These are phyloP conservation scores for Candida yuanshanica DNA, from an alignment of 805 yeast genomes.

Conservation along the genomic window DNA sequence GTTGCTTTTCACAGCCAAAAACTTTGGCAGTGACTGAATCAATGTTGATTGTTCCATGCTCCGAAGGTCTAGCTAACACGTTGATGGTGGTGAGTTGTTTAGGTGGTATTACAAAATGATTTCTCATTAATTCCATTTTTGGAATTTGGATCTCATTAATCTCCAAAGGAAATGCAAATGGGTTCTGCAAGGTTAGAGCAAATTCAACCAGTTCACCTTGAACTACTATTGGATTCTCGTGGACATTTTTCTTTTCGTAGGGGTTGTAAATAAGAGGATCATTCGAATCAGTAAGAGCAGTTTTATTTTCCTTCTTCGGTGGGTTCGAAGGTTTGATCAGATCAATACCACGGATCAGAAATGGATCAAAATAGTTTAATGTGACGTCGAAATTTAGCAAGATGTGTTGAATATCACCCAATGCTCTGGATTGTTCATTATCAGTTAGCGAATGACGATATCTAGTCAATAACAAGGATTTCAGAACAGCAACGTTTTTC, in stretches of 20 bases:
- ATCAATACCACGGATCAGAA: slow-evolving; percentile 47
- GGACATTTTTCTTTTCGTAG: slow-evolving; percentile 23
- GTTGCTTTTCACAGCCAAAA: slow-evolving; percentile 42
- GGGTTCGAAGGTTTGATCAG: slow-evolving; percentile 27
- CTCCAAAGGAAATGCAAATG: slow-evolving; percentile 68
- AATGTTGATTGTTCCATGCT: slow-evolving; percentile 43
- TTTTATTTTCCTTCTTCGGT: slow-evolving; percentile 16
- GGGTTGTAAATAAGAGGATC: slow-evolving; percentile 58
- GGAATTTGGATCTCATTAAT: slow-evolving; percentile 42
- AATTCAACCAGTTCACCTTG: slow-evolving; percentile 62
- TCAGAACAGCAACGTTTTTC: slow-evolving; percentile 38
- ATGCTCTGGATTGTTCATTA: slow-evolving; percentile 49
- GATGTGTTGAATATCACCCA: slow-evolving; percentile 28
- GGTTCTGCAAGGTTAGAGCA: slow-evolving; percentile 61
- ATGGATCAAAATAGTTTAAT: slow-evolving; percentile 68
- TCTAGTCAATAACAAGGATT: slow-evolving; percentile 49
- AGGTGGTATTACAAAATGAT: slow-evolving; percentile 32
- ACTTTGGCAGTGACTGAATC: slow-evolving; percentile 46
- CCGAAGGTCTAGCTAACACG: slow-evolving; percentile 43
- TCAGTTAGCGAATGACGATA: slow-evolving; percentile 48
- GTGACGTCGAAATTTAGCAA: slow-evolving; percentile 21
- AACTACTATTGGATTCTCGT: slow-evolving; percentile 34
- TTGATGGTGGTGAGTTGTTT: slow-evolving; percentile 32
- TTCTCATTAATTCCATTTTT: slow-evolving; percentile 25
- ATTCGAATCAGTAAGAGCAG: background rate